Evolutionary conservation across 257 asterid genomes (phyloP).

Genomic region (Henckelia pumila): DNA sequence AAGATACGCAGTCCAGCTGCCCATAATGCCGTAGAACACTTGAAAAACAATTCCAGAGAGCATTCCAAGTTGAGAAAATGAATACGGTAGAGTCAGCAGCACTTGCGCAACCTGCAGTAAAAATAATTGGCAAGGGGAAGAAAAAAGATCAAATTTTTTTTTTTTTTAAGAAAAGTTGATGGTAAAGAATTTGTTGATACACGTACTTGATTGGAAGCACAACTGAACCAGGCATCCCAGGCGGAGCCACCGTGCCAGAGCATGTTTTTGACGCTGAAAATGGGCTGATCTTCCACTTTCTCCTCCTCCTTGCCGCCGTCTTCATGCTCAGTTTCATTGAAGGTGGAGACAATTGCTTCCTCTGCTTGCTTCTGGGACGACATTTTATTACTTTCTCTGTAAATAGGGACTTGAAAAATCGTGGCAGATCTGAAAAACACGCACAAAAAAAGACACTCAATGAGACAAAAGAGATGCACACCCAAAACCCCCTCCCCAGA

Average conservation of each 20-base stretch:
- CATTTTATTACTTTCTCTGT: constrained; percentile 38
- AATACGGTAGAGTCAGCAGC: constrained; percentile 79
- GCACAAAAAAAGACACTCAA: constrained; percentile 18
- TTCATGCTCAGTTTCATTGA: constrained; percentile 37
- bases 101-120: constrained; percentile 79
- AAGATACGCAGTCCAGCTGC: constrained; percentile 91
- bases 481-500: constrained; percentile 17
- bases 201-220: constrained; percentile 78
- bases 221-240: constrained; percentile 93
- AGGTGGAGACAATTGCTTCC: constrained; percentile 59
- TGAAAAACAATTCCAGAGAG: constrained; percentile 63
- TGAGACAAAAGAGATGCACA: constrained; percentile 21
- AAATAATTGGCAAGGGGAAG: not conserved
- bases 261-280: constrained; percentile 40
- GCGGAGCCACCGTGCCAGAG: constrained; percentile 94
- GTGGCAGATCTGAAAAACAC: constrained; percentile 22
- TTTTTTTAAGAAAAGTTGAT: not conserved
- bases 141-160: not conserved
- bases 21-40: constrained; percentile 69
- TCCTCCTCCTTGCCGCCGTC: constrained; percentile 38
- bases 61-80: constrained; percentile 84
- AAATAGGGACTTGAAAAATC: not conserved
- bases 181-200: not conserved
- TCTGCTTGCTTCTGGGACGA: constrained; percentile 64
- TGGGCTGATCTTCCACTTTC: constrained; percentile 31